These are phyloP conservation scores for Hirschfeldia incana DNA, from an alignment of 345 rosid genomes.

Conservation along the genomic window DNA sequence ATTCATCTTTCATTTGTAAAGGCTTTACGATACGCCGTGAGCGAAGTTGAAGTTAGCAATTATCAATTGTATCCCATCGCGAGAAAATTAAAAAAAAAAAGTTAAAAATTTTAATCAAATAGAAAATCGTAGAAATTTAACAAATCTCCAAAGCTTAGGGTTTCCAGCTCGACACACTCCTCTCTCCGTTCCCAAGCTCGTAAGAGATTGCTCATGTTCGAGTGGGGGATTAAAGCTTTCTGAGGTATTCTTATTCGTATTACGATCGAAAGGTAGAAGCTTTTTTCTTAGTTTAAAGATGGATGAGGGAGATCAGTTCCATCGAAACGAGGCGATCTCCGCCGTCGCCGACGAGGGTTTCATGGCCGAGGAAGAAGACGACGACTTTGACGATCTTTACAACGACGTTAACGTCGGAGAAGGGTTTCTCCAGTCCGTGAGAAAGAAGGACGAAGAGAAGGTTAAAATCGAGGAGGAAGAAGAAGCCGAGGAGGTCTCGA, in stretches of 20 bases:
- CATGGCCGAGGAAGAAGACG: conserved; percentile 59
- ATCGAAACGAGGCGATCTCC: conserved; percentile 64
- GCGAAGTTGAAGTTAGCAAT: background rate
- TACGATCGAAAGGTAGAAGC: background rate
- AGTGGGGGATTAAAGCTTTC: no score
- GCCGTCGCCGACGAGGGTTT: conserved; percentile 74
- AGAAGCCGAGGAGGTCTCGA: conserved; percentile 29
- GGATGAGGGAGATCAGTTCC: conserved; percentile 43
- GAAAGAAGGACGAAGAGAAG: conserved; percentile 49
- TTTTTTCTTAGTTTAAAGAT: background rate
- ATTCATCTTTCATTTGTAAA: no score
- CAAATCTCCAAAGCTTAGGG: conserved; percentile 47
- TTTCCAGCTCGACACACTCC: conserved; percentile 19
- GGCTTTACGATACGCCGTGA: background rate
- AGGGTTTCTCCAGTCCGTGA: conserved; percentile 63
- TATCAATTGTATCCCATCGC: background rate
- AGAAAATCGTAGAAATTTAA: background rate
- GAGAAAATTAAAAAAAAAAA: background rate
- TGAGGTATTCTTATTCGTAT: background rate
- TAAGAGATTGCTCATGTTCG: background rate
- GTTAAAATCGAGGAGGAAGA: background rate
- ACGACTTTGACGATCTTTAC: conserved; percentile 80
- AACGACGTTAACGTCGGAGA: conserved; percentile 82
- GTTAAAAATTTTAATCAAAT: no score
- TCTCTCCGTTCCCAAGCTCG: background rate